Evolutionary conservation across 768 basidiomycete species (phyloP), one percentile per base, ranked within the genome.

Genomic region (Scleroderma bovista): DNA sequence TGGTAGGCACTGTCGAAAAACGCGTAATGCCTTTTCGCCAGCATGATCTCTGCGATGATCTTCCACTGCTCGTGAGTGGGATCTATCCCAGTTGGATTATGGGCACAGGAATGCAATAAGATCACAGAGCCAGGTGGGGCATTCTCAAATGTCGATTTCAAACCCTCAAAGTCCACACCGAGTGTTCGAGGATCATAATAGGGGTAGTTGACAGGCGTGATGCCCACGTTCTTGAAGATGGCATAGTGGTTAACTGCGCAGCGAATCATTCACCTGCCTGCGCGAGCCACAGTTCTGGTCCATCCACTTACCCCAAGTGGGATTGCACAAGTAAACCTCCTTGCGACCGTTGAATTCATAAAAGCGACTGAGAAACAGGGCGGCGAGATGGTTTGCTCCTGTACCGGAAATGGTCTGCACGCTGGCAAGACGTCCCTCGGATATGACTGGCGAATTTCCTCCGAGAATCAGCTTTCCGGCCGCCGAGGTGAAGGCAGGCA

Each of bases 1-100:
- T 96, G 94, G 71, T 98, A 98, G 3, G 94, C 94, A 64, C 86
- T 88, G 71, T 98, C 94, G 65, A 97, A 92, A 72, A 95, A 94
- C 29, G 86, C 85, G 61, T 82, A 95, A 66, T 94, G 93, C 13
- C 78, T 75, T 69, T 84, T 86, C 42, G 73, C 69, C 26, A 86
- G 64, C 64, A 96, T 79, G 47, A 84, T 69, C 33, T 85, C 76
- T 34, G 88, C 87, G 58, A 97, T 78, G 50, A 72, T 66, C 53
- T 77, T 71, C 94, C 94, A 98, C 66, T 97, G 87, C 57, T 87
- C 91, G 41, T 65, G 66, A 31, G 91, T 93, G 7, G 93, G 94
- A 68, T 98, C 94, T 24, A 95, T 90, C 2, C 94, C 94, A 2
- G 95, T 98, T 8, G 93, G 94, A 64, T 98, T 98, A 69, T 98